Evolutionary conservation across 2,329 filamentous ascomycete genomes (phyloP), one percentile per base, ranked within the genome.

Genomic region (Orbilia brochopaga): DNA sequence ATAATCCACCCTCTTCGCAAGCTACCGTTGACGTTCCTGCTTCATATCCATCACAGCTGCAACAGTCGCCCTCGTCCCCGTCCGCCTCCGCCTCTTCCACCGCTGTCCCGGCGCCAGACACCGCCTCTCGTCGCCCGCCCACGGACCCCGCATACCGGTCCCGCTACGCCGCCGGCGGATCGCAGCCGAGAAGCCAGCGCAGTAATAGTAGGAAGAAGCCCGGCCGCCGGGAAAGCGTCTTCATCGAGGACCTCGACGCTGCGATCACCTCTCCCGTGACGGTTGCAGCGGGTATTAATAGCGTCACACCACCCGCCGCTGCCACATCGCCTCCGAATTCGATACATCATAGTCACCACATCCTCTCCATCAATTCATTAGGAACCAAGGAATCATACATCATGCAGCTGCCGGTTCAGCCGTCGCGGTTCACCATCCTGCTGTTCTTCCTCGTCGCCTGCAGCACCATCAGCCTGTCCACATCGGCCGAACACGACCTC

Each of bases 351-450:
- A 21, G 15, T 37, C 35, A 54, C 30, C 58, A 1, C 11, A 42
- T 53, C 15, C 61, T 52, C 21, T 46, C 54, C 13, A 55, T 64
- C 67, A 57, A 61, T 17, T 56, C 64, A 17, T 15, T 42, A n/a
- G 61, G 56, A 69, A 44, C 30, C 8, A 72, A 72, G 42, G 67
- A 72, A 35, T 61, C 67, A 8, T 72, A 72, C 60, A 57, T 72
- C 13, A 72, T 72, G 67, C 60, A 72, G 10, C 46, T 72, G 17
- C 67, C 67, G 1, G 5, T 72, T 11, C 60, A 65, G 35, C 67
- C 67, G 2, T 50, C 60, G 32, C 40, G 67, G 6, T 52, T 72
- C 19, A 65, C 60, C 40, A 10, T 72, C 2, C 21, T 72, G 0
- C 23, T 72, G 19, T 50, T 72, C 10, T n/a, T 65, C 35, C 60